A percentile compares a stretch with the other conserved stretches of the same genome.
Conservation (phyloP, 805 yeast species). For the Kodamaea laetipori region DNA sequence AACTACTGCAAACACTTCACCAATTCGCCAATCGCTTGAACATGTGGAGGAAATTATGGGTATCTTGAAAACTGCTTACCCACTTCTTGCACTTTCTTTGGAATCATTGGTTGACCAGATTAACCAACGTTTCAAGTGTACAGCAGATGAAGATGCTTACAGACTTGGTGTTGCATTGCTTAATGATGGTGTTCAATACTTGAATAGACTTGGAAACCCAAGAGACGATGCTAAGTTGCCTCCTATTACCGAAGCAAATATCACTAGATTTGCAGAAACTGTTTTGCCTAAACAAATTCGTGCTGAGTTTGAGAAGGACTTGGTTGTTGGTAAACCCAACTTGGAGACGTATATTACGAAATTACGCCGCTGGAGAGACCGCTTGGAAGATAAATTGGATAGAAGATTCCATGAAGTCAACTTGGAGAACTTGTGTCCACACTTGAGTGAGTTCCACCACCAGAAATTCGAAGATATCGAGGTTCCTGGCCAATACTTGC, state of each 20-base stretch:
- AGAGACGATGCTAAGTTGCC: conserved; percentile 87
- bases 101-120: conserved; percentile 97
- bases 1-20: not conserved
- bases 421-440: conserved; percentile 90
- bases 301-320: conserved; percentile 88
- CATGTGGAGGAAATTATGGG: conserved; percentile 89
- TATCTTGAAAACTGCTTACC: conserved; percentile 94
- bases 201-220: conserved; percentile 83
- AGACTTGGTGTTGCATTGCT: conserved; percentile 87
- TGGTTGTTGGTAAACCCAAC: conserved; percentile 83
- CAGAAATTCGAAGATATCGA: conserved; percentile 98
- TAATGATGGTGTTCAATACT: conserved; percentile 90
- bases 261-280: conserved; percentile 87
- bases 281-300: conserved; percentile 86
- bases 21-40: conserved; percentile 6
- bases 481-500: conserved; percentile 92
- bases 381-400: conserved; percentile 89
- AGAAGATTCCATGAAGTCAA: conserved; percentile 78
- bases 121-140: conserved; percentile 87
- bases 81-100: conserved; percentile 84
- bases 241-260: conserved; percentile 85
- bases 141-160: conserved; percentile 95
- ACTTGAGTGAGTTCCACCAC: conserved; percentile 94
- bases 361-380: conserved; percentile 87
- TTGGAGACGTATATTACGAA: conserved; percentile 83